Evolutionary conservation across 2,329 filamentous ascomycete species (phyloP), one percentile per base, ranked within the genome.

Genomic region (Aureobasidium sp.): DNA sequence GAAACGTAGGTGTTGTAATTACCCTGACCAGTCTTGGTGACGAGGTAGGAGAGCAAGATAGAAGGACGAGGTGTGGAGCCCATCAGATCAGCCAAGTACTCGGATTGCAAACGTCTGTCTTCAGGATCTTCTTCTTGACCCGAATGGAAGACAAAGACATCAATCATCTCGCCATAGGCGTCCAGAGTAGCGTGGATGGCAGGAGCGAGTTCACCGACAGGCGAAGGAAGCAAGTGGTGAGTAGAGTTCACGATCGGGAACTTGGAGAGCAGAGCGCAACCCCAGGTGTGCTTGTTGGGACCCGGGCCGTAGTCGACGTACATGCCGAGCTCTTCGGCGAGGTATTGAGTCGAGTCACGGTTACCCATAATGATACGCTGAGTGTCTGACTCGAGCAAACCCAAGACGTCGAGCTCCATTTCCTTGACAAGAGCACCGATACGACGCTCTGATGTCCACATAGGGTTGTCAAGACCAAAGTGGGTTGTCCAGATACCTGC

Each of bases 361-460:
- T 97, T 99, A 70, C 94, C 94, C 94, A 97, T 99, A 79, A 99
- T 99, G 77, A 99, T 96, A 68, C 93, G 90, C 77, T 99, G 94
- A 39, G 90, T 82, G 72, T 99, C 94, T 0, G 88, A 89, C 75
- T 99, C 94, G 0, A 99, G 82, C 22, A 99, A 83, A n/a, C 94
- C 94, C 50, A 99, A 83, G 5, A 99, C 90, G 71, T 99, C 94
- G n/a, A 99, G 79, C 75, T 99, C 94, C n/a, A 96, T 79, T 70
- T 97, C 94, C 17, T 49, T 19, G 33, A 74, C 69, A 5, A 74
- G 67, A 86, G 75, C 96, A 87, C 15, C 96, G 80, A 77, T 97
- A 65, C 94, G 91, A 68, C 89, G 85, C 75, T 99, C 94, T 0
- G 93, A 96, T 11, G 90, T 93, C 91, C 91, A 97, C 92, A 97